Evolutionary conservation across 805 yeast genomes (phyloP).

Genomic region (Saccharomyces eubayanus): DNA sequence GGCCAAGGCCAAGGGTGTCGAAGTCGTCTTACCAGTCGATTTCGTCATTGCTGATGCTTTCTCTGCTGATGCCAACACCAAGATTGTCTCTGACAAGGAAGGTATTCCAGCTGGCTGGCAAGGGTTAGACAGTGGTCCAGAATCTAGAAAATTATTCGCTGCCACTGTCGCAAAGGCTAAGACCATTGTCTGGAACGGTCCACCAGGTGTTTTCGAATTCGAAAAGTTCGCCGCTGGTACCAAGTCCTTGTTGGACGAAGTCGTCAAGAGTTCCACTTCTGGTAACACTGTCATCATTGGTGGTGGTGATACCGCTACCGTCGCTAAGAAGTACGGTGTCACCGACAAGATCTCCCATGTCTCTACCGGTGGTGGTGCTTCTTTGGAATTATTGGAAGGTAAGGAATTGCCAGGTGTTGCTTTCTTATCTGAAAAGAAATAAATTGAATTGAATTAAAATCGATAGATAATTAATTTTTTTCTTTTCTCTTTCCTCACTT

Average conservation of each 20-base stretch:
- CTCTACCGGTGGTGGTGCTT: constrained; percentile 99
- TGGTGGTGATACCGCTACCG: constrained; percentile 99
- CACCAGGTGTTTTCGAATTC: constrained; percentile 99
- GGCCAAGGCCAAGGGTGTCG: constrained; percentile 94
- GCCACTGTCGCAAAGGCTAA: constrained; percentile 84
- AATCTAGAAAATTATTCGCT: constrained; percentile 70
- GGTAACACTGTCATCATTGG: constrained; percentile 92
- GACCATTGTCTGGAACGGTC: constrained; percentile 99
- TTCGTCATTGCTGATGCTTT: constrained; percentile 93
- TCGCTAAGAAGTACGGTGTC: constrained; percentile 96
- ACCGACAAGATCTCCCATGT: constrained; percentile 95
- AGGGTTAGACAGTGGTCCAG: constrained; percentile 95
- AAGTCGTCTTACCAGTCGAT: constrained; percentile 90
- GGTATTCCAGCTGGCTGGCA: constrained; percentile 94
- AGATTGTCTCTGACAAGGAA: constrained; percentile 74
- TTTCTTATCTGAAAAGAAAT: constrained; percentile 71
- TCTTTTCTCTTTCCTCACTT: not conserved
- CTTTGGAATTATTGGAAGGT: constrained; percentile 97
- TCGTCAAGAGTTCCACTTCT: constrained; percentile 72
- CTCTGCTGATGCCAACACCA: constrained; percentile 81
- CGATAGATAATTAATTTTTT: constrained; percentile 5
- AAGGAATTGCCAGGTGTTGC: constrained; percentile 96
- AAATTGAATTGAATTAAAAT: constrained; percentile 4
- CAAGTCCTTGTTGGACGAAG: constrained; percentile 79
- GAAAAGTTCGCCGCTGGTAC: constrained; percentile 89